Evolutionary conservation across 2,329 filamentous ascomycete genomes (phyloP), one percentile per base, ranked within the genome.

Genomic region (Corinectria fuckeliana): DNA sequence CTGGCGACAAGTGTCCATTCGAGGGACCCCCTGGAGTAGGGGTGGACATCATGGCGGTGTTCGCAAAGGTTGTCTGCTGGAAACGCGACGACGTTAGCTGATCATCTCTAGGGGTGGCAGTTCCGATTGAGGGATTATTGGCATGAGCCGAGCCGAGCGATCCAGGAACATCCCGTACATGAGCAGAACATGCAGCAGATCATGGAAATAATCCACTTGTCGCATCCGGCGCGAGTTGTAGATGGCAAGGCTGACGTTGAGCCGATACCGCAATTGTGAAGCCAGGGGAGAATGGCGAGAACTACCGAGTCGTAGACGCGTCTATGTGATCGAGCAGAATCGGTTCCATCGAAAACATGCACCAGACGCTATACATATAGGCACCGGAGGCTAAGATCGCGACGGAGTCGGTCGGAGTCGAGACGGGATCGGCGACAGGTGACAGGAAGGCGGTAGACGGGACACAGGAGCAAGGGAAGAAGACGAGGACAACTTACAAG

Each of bases 1-100:
- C 77, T 68, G 85, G 83, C 73, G 85, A 85, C 69, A 81, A 73
- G 76, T 88, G 85, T 73, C 89, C 90, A 78, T 92, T 91, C 71
- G 84, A 82, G 72, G 87, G 81, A 78, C 85, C 82, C 68, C 80
- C 78, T 77, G 87, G 81, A 71, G 83, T 81, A 73, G 86, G 83
- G 78, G 82, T 83, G 80, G 85, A 86, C 81, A 89, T 87, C 74
- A 81, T 84, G 80, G 82, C 82, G 77, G 82, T 81, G 79, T 85
- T 83, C 78, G 82, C 79, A 81, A 84, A 82, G 74, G 82, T 84
- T 87, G 83, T 83, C 70, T 74, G 71, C 74, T 77, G 60, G 55
- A 67, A 67, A 72, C 71, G 66, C 69, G 70, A 68, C 65, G 64
- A 74, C 69, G 70, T 77, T 72, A 78, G 77, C 69, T 75, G 32